Conservation (phyloP, 2,329 filamentous ascomycete species). For the Byssothecium circinans region DNA sequence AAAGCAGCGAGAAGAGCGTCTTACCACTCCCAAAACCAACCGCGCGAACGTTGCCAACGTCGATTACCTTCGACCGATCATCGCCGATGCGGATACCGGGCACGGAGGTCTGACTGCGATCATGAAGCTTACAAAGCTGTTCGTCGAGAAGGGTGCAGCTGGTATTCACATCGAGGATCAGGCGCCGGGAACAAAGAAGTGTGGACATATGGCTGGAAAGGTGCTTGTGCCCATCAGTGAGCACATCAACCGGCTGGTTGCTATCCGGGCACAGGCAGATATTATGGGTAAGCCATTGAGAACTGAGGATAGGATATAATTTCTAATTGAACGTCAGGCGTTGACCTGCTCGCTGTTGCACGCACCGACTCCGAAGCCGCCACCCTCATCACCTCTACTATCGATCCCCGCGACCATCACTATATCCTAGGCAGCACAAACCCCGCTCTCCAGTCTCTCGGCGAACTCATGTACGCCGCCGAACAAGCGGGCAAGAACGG, state of each 20-base stretch:
- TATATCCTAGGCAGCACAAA: conserved; percentile 94
- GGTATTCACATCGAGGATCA: conserved; percentile 99
- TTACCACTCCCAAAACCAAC: conserved; percentile 72
- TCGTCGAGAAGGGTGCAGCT: conserved; percentile 92
- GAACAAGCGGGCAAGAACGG: conserved; percentile 81
- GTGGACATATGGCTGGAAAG: conserved; percentile 98
- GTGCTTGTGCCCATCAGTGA: conserved; percentile 95
- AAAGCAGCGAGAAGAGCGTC: conserved; percentile 94
- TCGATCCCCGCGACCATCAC: conserved; percentile 90
- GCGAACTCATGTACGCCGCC: conserved; percentile 86
- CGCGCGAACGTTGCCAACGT: conserved; percentile 75
- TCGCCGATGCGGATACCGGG: conserved; percentile 95
- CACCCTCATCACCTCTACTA: conserved; percentile 93
- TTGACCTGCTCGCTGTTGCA: conserved; percentile 86
- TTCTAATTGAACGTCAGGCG: conserved; percentile 51
- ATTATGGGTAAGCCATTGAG: conserved; percentile 75
- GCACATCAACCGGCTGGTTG: conserved; percentile 96
- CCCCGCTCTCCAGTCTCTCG: conserved; percentile 77
- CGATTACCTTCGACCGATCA: conserved; percentile 93
- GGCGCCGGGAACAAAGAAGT: conserved; percentile 98
- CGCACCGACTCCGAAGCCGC: conserved; percentile 97
- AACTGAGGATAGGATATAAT: not conserved
- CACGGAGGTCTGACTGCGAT: conserved; percentile 97
- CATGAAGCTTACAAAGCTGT: conserved; percentile 99
- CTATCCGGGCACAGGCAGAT: conserved; percentile 95